phyloP scores from a whole-genome alignment of 2,329 filamentous ascomycete genomes.

The Fusarium sacchari region DNA sequence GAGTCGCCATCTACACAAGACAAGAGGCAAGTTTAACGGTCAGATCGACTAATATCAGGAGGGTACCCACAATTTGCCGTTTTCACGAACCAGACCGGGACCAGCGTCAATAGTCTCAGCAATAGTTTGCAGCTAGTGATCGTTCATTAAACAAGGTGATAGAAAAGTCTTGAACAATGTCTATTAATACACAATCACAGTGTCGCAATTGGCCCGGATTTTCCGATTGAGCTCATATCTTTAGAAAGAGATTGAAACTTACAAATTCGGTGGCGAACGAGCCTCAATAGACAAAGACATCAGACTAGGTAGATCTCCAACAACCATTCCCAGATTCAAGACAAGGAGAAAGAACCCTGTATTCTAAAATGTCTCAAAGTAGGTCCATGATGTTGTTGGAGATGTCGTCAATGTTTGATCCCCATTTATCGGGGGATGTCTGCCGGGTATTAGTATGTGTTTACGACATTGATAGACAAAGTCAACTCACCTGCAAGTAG shows the following conservation, averaged over 20 bases:
- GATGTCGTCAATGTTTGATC: neutral
- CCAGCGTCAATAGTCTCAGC: neutral
- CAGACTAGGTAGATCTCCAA: too few species aligned
- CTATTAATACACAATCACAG: neutral
- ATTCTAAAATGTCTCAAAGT: neutral
- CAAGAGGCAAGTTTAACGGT: neutral
- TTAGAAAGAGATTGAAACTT: neutral
- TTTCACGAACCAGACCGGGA: accelerated
- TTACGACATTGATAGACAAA: accelerated
- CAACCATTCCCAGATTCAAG: neutral
- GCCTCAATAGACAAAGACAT: too few species aligned
- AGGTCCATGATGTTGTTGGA: neutral
- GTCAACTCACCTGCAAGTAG: neutral
- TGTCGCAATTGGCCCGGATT: neutral
- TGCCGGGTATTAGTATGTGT: neutral
- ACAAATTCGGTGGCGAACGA: too few species aligned
- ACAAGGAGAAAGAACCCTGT: accelerated
- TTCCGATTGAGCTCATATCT: neutral
- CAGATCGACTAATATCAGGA: neutral
- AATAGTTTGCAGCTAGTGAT: neutral
- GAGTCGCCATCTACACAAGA: neutral
- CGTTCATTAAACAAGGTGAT: too few species aligned
- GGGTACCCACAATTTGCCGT: neutral
- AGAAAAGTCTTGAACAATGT: neutral
- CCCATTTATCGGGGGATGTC: neutral